Conservation (phyloP, 1,284 basidiomycete genomes). For the Cryptococcus amylolentus region DNA sequence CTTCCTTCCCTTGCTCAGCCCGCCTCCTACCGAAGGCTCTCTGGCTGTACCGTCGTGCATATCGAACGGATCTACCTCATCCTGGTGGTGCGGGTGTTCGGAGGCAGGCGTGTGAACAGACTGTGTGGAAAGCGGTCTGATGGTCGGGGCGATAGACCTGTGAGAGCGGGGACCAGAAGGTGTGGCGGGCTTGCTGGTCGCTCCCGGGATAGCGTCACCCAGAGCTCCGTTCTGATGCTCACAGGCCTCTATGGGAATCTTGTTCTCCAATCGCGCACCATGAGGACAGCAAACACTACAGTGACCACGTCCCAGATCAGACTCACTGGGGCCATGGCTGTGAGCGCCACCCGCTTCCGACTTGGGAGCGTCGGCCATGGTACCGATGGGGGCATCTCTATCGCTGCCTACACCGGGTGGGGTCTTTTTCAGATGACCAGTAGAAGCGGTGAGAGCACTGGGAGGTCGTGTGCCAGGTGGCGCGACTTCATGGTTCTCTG, state of each 20-base stretch:
- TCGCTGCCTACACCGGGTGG: slow-evolving; percentile 2
- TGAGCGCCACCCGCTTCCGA: not conserved
- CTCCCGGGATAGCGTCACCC: not conserved
- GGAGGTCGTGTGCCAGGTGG: slow-evolving; percentile 10
- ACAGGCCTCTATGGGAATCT: slow-evolving; percentile 26
- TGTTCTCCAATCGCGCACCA: slow-evolving; percentile 17
- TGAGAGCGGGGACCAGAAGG: slow-evolving; percentile 9
- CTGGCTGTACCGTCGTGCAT: slow-evolving; percentile 2
- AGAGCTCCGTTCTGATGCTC: slow-evolving; percentile 29
- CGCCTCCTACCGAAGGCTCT: too few species aligned
- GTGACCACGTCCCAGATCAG: slow-evolving; percentile 23
- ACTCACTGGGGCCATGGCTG: slow-evolving; percentile 14
- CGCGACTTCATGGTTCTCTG: not conserved
- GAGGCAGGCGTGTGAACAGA: slow-evolving; percentile 3
- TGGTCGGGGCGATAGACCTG: slow-evolving; percentile 3
- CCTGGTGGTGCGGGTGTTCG: not conserved
- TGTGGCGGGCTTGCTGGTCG: slow-evolving; percentile 5
- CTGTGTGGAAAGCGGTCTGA: slow-evolving; percentile 6
- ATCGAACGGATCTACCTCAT: slow-evolving; percentile 6
- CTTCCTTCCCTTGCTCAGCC: slow-evolving; percentile 26
- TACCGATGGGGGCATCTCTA: not conserved
- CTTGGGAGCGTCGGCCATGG: slow-evolving; percentile 1
- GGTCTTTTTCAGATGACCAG: slow-evolving; percentile 5
- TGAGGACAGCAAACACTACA: slow-evolving; percentile 35
- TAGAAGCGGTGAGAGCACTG: not conserved